These are phyloP conservation scores for Madurella mycetomatis DNA, from an alignment of 2,329 filamentous ascomycete genomes.

Conservation along the genomic window DNA sequence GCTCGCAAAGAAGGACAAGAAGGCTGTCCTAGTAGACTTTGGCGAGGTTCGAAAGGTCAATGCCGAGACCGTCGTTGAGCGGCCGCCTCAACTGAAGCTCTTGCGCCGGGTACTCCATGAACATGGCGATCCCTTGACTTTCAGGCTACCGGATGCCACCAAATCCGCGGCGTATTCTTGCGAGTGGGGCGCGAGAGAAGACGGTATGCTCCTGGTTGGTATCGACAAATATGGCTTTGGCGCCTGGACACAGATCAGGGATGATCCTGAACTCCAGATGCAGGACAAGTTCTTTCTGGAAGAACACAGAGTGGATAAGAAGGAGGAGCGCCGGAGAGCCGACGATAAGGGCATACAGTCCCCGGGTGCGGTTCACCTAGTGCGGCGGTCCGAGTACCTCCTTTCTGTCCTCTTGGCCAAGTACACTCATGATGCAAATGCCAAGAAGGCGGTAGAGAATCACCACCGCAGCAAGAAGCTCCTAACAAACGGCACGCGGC, in stretches of 20 bases:
- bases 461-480: conserved; percentile 96
- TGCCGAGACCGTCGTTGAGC: conserved; percentile 88
- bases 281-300: conserved; percentile 91
- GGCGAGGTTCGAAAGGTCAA: conserved; percentile 92
- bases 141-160: conserved; percentile 84
- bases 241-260: conserved; percentile 89
- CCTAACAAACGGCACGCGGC: conserved; percentile 55
- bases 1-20: conserved; percentile 94
- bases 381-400: conserved; percentile 90
- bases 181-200: conserved; percentile 86
- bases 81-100: conserved; percentile 82
- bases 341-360: conserved; percentile 82
- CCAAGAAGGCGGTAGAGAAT: conserved; percentile 79
- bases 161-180: conserved; percentile 91
- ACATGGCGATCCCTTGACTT: conserved; percentile 66
- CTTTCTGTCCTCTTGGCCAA: conserved; percentile 88
- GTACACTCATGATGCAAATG: conserved; percentile 70
- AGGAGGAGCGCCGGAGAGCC: conserved; percentile 79
- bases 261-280: conserved; percentile 82
- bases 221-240: conserved; percentile 93
- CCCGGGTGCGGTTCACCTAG: conserved; percentile 93
- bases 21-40: conserved; percentile 93
- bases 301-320: conserved; percentile 96
- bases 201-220: conserved; percentile 94
- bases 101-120: conserved; percentile 69